These are phyloP conservation scores for Botryotinia globosa DNA, from an alignment of 2,329 filamentous ascomycete species.

Conservation along the genomic window DNA sequence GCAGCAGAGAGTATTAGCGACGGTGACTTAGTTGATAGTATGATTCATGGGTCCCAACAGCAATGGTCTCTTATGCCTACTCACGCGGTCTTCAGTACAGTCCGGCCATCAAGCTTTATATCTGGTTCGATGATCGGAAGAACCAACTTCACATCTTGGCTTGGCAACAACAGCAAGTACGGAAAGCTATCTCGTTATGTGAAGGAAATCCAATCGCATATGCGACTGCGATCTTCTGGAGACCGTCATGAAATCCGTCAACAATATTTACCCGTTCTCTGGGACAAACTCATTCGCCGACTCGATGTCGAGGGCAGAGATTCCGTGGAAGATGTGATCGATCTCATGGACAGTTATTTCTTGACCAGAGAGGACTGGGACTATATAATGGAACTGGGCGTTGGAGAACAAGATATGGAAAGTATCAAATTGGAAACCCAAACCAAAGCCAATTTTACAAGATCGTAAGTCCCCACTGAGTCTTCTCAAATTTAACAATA, in stretches of 20 bases:
- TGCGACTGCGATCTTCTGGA: slow-evolving; percentile 85
- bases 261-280: slow-evolving; percentile 86
- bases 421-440: slow-evolving; percentile 75
- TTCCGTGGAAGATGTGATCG: slow-evolving; percentile 76
- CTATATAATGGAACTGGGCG: slow-evolving; percentile 82
- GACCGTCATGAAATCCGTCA: slow-evolving; percentile 93
- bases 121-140: slow-evolving; percentile 70
- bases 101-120: slow-evolving; percentile 83
- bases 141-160: slow-evolving; percentile 83
- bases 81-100: slow-evolving; percentile 93
- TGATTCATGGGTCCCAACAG: slow-evolving; percentile 98
- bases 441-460: slow-evolving; percentile 86
- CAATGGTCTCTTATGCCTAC: slow-evolving; percentile 98
- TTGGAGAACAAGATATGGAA: slow-evolving; percentile 78
- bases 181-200: slow-evolving; percentile 75
- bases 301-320: slow-evolving; percentile 80
- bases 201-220: slow-evolving; percentile 95
- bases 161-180: slow-evolving; percentile 90
- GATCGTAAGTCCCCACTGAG: slow-evolving; percentile 60
- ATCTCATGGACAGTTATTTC: slow-evolving; percentile 96
- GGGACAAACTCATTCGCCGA: slow-evolving; percentile 73
- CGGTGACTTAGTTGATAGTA: slow-evolving; percentile 89
- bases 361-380: slow-evolving; percentile 94
- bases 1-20: slow-evolving; percentile 97
- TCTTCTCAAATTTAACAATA: background rate